phyloP scores from a whole-genome alignment of 805 yeast genomes.

The Debaryomyces prosopidis region DNA sequence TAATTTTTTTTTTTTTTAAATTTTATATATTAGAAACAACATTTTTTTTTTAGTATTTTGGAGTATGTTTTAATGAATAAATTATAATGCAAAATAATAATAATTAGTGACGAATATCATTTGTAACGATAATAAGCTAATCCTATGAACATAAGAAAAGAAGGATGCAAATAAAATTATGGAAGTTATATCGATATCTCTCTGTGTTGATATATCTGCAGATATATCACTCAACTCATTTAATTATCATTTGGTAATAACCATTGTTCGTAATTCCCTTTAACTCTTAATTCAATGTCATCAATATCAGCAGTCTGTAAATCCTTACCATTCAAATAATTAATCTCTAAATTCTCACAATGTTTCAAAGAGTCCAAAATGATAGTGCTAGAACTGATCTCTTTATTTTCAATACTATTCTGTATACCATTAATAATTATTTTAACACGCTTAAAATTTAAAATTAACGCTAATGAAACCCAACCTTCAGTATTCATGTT shows the following conservation, averaged over 20 bases:
- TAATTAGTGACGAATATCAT: not conserved
- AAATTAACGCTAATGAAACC: slow-evolving; percentile 61
- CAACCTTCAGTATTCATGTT: slow-evolving; percentile 80
- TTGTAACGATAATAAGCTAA: not conserved
- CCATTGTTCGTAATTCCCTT: slow-evolving; percentile 64
- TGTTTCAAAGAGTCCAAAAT: slow-evolving; percentile 54
- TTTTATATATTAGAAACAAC: not conserved
- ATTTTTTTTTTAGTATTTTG: not conserved
- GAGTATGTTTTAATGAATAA: not conserved
- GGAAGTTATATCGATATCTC: not conserved
- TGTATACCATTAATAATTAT: slow-evolving; percentile 45
- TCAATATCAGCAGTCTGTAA: slow-evolving; percentile 33
- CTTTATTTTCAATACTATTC: slow-evolving; percentile 29
- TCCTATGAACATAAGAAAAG: not conserved
- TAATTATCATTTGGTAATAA: slow-evolving; percentile 42
- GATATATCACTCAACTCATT: not conserved
- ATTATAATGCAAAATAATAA: not conserved
- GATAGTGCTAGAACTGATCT: slow-evolving; percentile 20
- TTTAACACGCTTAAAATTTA: slow-evolving; percentile 75
- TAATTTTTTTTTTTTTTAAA: not conserved
- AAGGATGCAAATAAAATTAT: slow-evolving; percentile 1
- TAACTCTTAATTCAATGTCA: slow-evolving; percentile 62
- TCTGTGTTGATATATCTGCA: not conserved
- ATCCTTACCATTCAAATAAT: slow-evolving; percentile 35
- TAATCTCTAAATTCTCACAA: slow-evolving; percentile 53